These are phyloP conservation scores for Pachysandra terminalis DNA, from an alignment of 164 flowering plant species.

Conservation along the genomic window DNA sequence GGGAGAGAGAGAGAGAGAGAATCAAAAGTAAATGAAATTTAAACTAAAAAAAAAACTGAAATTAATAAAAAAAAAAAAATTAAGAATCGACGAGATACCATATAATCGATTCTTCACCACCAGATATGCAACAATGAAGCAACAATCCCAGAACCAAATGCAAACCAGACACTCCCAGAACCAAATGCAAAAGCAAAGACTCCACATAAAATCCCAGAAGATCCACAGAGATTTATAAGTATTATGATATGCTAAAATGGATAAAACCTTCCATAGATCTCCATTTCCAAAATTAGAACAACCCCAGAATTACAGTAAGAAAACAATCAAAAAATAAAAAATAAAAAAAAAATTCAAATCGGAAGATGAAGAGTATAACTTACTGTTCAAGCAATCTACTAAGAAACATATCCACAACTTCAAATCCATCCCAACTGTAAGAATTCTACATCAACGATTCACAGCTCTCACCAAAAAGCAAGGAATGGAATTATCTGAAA, in stretches of 20 bases:
- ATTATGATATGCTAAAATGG: not conserved
- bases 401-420: not conserved
- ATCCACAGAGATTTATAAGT: not conserved
- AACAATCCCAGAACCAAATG: not conserved
- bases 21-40: not conserved
- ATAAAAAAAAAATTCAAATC: no score
- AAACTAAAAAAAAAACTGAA: no score
- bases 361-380: conserved; percentile 2
- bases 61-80: no score
- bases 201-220: not conserved
- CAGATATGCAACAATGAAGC: not conserved
- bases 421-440: not conserved
- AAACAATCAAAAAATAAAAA: not conserved
- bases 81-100: not conserved
- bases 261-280: conserved; percentile 3
- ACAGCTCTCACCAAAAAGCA: no score
- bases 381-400: conserved; percentile 10
- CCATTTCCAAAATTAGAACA: not conserved
- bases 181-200: not conserved
- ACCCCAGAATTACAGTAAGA: not conserved
- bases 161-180: not conserved
- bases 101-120: not conserved
- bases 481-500: no score
- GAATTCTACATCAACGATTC: no score
- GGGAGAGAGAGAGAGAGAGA: not conserved